These are phyloP conservation scores for Paramecium tetraurelia DNA, from an alignment of 73 alveolate genomes.

Conservation along the genomic window DNA sequence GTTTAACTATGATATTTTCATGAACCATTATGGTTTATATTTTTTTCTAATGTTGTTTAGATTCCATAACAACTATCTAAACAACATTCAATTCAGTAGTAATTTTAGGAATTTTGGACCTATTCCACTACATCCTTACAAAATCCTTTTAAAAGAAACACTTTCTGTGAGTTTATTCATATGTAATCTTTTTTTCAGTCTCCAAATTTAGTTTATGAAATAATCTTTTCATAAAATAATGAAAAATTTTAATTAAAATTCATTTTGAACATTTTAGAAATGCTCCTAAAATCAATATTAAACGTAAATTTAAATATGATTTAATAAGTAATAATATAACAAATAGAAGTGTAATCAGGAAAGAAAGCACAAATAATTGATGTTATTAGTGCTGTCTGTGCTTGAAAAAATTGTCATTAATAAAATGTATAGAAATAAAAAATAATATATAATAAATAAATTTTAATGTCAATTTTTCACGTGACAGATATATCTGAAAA, in stretches of 20 bases:
- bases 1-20: not conserved
- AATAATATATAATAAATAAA: not conserved
- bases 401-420: not conserved
- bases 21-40: not conserved
- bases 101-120: not conserved
- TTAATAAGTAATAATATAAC: too few species aligned
- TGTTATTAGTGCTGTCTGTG: not conserved
- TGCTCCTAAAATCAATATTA: not conserved
- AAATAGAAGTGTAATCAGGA: not conserved
- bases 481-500: slow-evolving; percentile 35
- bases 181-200: not conserved
- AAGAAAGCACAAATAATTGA: not conserved
- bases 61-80: not conserved
- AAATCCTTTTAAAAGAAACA: not conserved
- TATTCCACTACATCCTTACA: not conserved
- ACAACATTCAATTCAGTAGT: not conserved
- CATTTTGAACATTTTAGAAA: not conserved
- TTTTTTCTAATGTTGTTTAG: not conserved
- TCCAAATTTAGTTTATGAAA: slow-evolving; percentile 12
- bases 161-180: not conserved
- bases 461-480: slow-evolving; percentile 33
- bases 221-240: not conserved
- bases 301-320: too few species aligned
- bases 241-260: not conserved
- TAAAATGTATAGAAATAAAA: not conserved